phyloP scores from a whole-genome alignment of 768 basidiomycete species.

The Infundibulicybe gibba region DNA sequence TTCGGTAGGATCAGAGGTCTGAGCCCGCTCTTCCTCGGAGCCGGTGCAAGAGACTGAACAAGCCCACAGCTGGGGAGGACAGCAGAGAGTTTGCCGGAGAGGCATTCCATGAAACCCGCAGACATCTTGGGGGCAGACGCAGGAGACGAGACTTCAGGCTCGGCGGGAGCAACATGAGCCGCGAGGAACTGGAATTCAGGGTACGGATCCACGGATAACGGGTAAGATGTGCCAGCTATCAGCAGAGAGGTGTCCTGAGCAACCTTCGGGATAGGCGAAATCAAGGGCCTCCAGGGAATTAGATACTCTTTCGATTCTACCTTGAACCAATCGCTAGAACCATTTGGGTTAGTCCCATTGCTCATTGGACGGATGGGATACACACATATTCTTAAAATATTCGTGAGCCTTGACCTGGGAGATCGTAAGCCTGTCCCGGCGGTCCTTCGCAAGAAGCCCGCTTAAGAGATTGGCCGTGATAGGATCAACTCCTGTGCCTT shows the following conservation, averaged over 20 bases:
- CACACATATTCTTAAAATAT: conserved; percentile 1
- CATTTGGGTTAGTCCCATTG: background rate
- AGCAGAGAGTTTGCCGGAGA: too few species aligned
- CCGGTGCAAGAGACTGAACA: too few species aligned
- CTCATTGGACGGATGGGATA: background rate
- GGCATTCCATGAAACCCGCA: too few species aligned
- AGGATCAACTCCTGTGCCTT: background rate
- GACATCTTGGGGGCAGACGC: too few species aligned
- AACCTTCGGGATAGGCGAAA: conserved; percentile 5
- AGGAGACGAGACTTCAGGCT: too few species aligned
- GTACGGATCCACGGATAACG: too few species aligned
- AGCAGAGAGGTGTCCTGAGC: background rate
- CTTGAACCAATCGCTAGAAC: conserved; percentile 6
- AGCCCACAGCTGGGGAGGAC: too few species aligned
- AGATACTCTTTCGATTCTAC: conserved; percentile 2
- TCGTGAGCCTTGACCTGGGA: conserved; percentile 3
- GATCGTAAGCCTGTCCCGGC: background rate
- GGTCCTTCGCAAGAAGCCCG: conserved; percentile 1
- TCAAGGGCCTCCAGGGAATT: conserved; percentile 8
- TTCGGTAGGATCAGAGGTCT: too few species aligned
- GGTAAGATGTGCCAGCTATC: too few species aligned
- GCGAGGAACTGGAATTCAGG: too few species aligned
- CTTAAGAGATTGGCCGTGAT: background rate
- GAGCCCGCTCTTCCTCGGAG: too few species aligned
- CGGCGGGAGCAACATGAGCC: too few species aligned